Evolutionary conservation across 805 yeast species (phyloP).

Genomic region (Cyberlindnera petersonii): DNA sequence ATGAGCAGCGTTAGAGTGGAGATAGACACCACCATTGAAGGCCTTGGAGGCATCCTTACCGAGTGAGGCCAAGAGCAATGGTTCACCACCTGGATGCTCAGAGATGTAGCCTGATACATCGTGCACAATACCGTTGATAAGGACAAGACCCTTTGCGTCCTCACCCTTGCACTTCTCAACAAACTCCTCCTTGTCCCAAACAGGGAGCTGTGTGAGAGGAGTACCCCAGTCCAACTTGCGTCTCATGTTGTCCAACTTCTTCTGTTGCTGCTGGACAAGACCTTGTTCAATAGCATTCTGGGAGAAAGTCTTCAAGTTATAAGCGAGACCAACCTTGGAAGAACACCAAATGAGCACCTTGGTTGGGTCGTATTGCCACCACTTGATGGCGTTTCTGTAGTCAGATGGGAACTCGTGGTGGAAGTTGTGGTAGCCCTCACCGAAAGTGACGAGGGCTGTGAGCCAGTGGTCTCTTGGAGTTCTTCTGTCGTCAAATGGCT

Average conservation of each 20-base stretch:
- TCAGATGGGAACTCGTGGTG: constrained; percentile 90
- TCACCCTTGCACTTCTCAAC: constrained; percentile 38
- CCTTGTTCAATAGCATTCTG: constrained; percentile 83
- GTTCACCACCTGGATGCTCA: constrained; percentile 85
- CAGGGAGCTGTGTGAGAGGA: constrained; percentile 59
- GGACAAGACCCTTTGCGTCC: constrained; percentile 49
- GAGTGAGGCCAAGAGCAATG: constrained; percentile 61
- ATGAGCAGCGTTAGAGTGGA: constrained; percentile 84
- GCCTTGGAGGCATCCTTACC: constrained; percentile 87
- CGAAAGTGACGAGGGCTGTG: constrained; percentile 79
- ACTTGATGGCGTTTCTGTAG: constrained; percentile 80
- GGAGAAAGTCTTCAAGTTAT: constrained; percentile 68
- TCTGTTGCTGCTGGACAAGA: constrained; percentile 76
- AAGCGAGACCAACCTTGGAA: constrained; percentile 64
- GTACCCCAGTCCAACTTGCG: constrained; percentile 72
- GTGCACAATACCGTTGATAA: constrained; percentile 77
- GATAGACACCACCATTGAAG: constrained; percentile 82
- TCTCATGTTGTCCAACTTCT: constrained; percentile 66
- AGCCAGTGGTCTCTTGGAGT: constrained; percentile 81
- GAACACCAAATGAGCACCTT: constrained; percentile 55
- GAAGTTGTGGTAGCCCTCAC: constrained; percentile 89
- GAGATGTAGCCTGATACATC: constrained; percentile 63
- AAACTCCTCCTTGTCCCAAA: constrained; percentile 67
- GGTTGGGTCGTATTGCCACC: constrained; percentile 89
- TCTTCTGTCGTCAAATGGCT: constrained; percentile 84